Evolutionary conservation across 2,329 filamentous ascomycete species (phyloP), one percentile per base, ranked within the genome.

Genomic region (Aureobasidium sp.): DNA sequence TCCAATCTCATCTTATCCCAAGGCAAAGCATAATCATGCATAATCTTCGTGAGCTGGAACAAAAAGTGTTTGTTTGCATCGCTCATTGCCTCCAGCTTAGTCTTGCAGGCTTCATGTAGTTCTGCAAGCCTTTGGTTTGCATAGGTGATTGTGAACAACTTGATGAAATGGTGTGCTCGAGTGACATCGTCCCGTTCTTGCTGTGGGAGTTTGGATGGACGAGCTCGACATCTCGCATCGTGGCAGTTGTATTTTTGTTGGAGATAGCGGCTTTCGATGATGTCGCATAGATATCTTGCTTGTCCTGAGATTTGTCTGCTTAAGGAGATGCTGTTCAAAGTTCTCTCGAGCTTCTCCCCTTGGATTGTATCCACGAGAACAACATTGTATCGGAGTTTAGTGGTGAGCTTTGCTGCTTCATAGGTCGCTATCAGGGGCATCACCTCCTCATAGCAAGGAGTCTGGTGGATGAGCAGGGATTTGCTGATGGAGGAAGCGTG

Each of bases 1-100:
- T 36, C 45, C 34, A 59, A 27, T 42, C 45, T 59, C 45, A 59
- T 49, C 27, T 59, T 59, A 8, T 59, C 57, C 45, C 57, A 59
- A 10, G 45, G 57, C 15, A 59, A 16, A 9, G 57, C 57, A 50
- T 59, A 59, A 21, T 59, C 57, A 27, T 50, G 45, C 45, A 59
- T 59, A 15, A 59, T 59, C 13, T 37, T 50, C 27, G 45, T 36
- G 6, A 50, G 44, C 34, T 49, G 32, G n/a, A 32, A 45, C 3
- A 59, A 2, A n/a, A 59, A 50, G n/a, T 50, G 45, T 21, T 41
- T 49, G 44, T 59, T 37, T 10, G 32, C 34, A 11, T 29, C 45
- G 39, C 34, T 32, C 57, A 59, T 59, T 25, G 16, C 32, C 25
- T 30, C 15, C 5, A 59, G 44, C 25, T 34, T 50, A 27, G 13